Conservation (phyloP, 164 flowering plant species). For the Pachysandra terminalis region DNA sequence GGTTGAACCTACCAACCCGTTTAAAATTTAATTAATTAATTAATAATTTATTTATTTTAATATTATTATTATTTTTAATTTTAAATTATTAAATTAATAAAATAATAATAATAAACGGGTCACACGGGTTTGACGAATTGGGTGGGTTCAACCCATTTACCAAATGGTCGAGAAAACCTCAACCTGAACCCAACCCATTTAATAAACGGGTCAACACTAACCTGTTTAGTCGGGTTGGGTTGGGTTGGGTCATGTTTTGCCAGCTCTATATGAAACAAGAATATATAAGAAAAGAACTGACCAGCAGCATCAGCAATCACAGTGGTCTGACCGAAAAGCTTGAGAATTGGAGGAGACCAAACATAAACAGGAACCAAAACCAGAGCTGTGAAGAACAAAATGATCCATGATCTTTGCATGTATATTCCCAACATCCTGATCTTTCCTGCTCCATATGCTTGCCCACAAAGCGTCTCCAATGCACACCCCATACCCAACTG, state of each 20-base stretch:
- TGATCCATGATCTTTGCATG: slow-evolving; percentile 75
- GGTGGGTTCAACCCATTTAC: no score
- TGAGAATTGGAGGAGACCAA: slow-evolving; percentile 50
- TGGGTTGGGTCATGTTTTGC: no score
- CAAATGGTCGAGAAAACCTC: no score
- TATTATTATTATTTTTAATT: background rate
- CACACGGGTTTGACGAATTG: no score
- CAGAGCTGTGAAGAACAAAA: slow-evolving; percentile 38
- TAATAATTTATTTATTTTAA: no score
- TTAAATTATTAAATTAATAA: no score
- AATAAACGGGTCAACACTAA: no score
- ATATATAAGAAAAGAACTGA: slow-evolving; percentile 2
- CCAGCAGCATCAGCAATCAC: slow-evolving; percentile 56
- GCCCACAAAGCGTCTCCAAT: slow-evolving; percentile 72
- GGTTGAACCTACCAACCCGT: no score
- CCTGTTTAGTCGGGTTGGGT: no score
- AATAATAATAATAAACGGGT: no score
- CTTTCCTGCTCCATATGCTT: slow-evolving; percentile 64
- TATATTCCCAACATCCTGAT: slow-evolving; percentile 55
- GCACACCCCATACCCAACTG: slow-evolving; percentile 80
- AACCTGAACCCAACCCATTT: no score
- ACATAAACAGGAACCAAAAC: slow-evolving; percentile 44
- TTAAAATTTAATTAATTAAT: no score
- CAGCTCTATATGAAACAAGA: background rate
- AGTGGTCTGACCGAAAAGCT: slow-evolving; percentile 42